Base-by-base conservation (phyloP, 2,329 filamentous ascomycete genomes). In the Pseudocercospora eumusae region DNA sequence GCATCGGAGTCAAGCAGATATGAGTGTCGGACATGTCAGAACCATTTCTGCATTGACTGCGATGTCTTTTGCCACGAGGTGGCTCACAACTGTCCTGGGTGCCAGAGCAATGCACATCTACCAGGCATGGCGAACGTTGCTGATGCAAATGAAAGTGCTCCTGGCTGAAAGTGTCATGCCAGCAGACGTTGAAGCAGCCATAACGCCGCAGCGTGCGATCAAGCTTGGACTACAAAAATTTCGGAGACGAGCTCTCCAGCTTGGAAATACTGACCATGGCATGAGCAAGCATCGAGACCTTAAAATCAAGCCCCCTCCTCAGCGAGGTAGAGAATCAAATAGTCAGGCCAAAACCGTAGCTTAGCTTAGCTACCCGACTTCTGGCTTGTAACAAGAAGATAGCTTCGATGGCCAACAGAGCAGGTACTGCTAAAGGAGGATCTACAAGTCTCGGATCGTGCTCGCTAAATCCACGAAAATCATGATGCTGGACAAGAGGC, bases 1-100 rank as follows among this genome's bases (percentile, higher is more conserved):
- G 88, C 93, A 47, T 93, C 90, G 74, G 91, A 96, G 79, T 95
- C 90, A 73, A 88, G 89, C 53, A 82, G 95, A 56, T 99, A 99
- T 74, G 91, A 90, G 62, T 99, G 95, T 75, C 85, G 89, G 68
- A 87, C 88, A n/a, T 99, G 95, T 76, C 78, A 84, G 2, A 88
- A 90, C 63, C 93, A 98, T 77, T 99, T 98, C 75, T 99, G 95
- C 80, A 96, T 99, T 67, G 95, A 99, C 75, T 99, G 95, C 75
- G 95, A 99, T 75, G 87, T 97, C 23, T 97, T 95, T 78, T 90
- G 91, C 23, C 95, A 99, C 75, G 92, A 97, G 78, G 86, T 96
- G 11, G 85, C 96, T 56, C 93, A 99, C 75, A 98, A 98, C 76
- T 99, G 95, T 72, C 93, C 95, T 0, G 93, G 93, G 0, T 99